phyloP scores from a whole-genome alignment of 495 filamentous ascomycete species.

The Penicillium goetzii region DNA sequence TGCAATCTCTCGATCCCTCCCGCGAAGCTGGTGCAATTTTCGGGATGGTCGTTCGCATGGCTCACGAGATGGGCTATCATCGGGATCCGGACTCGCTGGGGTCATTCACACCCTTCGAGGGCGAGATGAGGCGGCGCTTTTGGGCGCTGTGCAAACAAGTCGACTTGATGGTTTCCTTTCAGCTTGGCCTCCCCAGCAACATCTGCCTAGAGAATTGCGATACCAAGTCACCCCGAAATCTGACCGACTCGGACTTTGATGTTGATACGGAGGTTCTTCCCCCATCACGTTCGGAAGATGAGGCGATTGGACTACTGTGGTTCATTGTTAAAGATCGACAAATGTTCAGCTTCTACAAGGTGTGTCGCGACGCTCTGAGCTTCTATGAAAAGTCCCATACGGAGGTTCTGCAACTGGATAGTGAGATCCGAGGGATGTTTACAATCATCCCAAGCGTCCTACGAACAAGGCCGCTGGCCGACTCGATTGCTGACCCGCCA shows the following conservation, averaged over 20 bases:
- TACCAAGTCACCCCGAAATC: neutral
- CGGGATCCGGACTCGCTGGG: neutral
- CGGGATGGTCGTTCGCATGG: neutral
- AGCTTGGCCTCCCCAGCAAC: neutral
- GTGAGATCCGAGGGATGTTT: neutral
- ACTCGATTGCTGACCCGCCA: conserved; percentile 41
- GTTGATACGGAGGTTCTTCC: neutral
- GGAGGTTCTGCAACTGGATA: neutral
- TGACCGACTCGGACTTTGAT: neutral
- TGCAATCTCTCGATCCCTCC: neutral
- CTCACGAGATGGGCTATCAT: neutral
- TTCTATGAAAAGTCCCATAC: conserved; percentile 29
- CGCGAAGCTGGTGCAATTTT: neutral
- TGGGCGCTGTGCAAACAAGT: neutral
- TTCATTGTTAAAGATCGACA: conserved; percentile 35
- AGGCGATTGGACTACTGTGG: conserved; percentile 14
- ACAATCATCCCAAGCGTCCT: neutral
- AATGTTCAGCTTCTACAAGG: conserved; percentile 35
- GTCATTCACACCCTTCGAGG: neutral
- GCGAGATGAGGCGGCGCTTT: neutral
- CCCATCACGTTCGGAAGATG: neutral
- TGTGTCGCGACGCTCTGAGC: conserved; percentile 33
- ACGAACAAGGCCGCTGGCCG: conserved; percentile 6
- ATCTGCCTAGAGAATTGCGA: neutral
- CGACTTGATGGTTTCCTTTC: neutral